A percentile compares a stretch with the other conserved stretches of the same genome.
Evolutionary conservation across 163 green algal species (phyloP).

Genomic region (Scenedesmus sp.): DNA sequence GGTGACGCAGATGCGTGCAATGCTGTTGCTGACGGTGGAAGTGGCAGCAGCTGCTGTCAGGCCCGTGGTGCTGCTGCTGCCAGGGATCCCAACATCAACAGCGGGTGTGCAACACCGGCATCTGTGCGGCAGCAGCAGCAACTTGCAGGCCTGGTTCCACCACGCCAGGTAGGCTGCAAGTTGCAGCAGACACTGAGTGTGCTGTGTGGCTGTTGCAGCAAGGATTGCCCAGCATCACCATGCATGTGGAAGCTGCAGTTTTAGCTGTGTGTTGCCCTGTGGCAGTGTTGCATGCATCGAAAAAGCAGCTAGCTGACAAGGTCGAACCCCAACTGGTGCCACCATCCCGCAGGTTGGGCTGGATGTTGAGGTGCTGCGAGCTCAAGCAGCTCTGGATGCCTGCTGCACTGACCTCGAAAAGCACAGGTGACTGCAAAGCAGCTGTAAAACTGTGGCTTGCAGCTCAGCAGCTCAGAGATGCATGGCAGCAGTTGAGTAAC

Average conservation of each 20-base stretch:
- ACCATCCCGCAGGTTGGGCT: neutral
- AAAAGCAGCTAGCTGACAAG: too few species aligned
- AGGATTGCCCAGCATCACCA: too few species aligned
- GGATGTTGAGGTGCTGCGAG: constrained; percentile 30
- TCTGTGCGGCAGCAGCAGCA: constrained; percentile 42
- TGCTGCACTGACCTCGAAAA: constrained; percentile 34
- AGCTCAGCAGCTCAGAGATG: too few species aligned
- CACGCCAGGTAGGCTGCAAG: constrained; percentile 6
- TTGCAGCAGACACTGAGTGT: neutral
- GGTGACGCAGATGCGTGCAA: neutral
- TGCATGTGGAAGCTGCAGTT: too few species aligned
- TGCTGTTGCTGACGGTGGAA: neutral
- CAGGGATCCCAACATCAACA: constrained; percentile 44
- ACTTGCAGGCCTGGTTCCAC: constrained; percentile 25
- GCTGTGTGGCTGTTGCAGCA: neutral
- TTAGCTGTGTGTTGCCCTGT: too few species aligned
- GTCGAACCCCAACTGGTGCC: neutral
- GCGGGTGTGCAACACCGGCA: constrained; percentile 43
- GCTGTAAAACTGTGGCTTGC: too few species aligned
- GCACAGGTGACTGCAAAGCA: neutral
- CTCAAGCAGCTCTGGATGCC: constrained; percentile 6
- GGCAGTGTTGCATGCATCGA: too few species aligned
- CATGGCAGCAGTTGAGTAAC: too few species aligned
- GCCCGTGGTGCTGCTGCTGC: constrained; percentile 30
- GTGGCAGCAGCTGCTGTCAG: neutral